These are phyloP conservation scores for Puccinia triticina DNA, from an alignment of 1,284 basidiomycete genomes.

Conservation along the genomic window DNA sequence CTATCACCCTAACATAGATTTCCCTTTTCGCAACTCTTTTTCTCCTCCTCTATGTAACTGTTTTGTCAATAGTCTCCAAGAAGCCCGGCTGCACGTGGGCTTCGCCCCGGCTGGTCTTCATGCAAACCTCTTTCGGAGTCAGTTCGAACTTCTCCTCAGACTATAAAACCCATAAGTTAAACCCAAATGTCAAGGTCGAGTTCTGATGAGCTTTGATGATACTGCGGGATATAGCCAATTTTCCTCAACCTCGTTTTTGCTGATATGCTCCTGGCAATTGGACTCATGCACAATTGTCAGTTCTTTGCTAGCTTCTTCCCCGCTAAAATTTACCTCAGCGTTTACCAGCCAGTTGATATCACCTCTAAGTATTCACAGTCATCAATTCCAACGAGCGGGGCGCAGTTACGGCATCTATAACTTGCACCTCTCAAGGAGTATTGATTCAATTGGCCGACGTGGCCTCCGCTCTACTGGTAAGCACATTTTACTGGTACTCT, in stretches of 20 bases:
- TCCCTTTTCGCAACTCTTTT: slow-evolving; percentile 18
- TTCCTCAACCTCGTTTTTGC: slow-evolving; percentile 37
- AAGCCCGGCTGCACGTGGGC: slow-evolving; percentile 24
- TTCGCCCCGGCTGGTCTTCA: slow-evolving; percentile 23
- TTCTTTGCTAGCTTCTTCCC: background rate
- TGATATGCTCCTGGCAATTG: slow-evolving; percentile 30
- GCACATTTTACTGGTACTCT: background rate
- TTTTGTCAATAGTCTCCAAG: slow-evolving; percentile 18
- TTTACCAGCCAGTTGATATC: background rate
- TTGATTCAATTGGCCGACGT: slow-evolving; percentile 39
- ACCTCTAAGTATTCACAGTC: background rate
- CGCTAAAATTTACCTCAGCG: background rate
- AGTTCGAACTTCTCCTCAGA: background rate
- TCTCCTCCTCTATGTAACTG: slow-evolving; percentile 27
- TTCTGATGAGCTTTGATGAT: no score
- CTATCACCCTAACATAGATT: background rate
- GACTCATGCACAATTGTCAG: slow-evolving; percentile 48
- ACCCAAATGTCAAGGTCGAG: background rate
- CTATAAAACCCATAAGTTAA: background rate
- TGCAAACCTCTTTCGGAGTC: slow-evolving; percentile 43
- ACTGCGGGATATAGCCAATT: slow-evolving; percentile 5
- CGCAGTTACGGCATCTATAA: background rate
- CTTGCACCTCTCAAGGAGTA: slow-evolving; percentile 38
- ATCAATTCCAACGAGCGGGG: slow-evolving; percentile 9
- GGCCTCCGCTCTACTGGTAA: slow-evolving; percentile 33